Conservation (phyloP, 768 basidiomycete species). For the Pholiota molesta region DNA sequence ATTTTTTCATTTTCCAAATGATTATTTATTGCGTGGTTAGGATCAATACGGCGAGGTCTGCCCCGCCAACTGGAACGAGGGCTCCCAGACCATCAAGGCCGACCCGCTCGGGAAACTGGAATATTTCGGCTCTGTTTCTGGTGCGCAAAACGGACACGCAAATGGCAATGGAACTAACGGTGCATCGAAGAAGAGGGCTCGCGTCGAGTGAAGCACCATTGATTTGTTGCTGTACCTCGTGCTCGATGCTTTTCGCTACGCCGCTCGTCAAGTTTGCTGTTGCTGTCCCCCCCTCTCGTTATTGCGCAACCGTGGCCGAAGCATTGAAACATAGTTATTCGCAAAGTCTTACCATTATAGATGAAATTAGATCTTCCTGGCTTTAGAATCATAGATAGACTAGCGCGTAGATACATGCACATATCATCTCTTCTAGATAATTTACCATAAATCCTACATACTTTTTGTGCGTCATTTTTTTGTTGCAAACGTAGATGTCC, state of each 20-base stretch:
- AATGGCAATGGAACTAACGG: conserved; percentile 27
- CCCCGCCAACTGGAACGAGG: conserved; percentile 89
- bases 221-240: background rate
- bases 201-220: conserved; percentile 43
- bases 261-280: background rate
- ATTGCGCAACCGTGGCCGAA: background rate
- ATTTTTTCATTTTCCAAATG: background rate
- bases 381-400: too few species aligned
- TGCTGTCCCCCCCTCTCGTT: background rate
- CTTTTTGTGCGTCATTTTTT: too few species aligned
- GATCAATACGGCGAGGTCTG: conserved; percentile 93
- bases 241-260: background rate
- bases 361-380: too few species aligned
- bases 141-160: conserved; percentile 37
- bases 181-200: conserved; percentile 58
- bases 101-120: conserved; percentile 74
- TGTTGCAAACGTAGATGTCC: too few species aligned
- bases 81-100: conserved; percentile 80
- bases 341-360: too few species aligned
- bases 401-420: too few species aligned
- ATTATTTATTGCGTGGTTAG: conserved; percentile 33
- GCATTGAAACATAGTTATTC: too few species aligned
- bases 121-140: conserved; percentile 58
- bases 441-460: too few species aligned
- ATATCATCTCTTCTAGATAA: too few species aligned